Conservation (phyloP, 768 basidiomycete species). For the Lactarius hengduanensis region DNA sequence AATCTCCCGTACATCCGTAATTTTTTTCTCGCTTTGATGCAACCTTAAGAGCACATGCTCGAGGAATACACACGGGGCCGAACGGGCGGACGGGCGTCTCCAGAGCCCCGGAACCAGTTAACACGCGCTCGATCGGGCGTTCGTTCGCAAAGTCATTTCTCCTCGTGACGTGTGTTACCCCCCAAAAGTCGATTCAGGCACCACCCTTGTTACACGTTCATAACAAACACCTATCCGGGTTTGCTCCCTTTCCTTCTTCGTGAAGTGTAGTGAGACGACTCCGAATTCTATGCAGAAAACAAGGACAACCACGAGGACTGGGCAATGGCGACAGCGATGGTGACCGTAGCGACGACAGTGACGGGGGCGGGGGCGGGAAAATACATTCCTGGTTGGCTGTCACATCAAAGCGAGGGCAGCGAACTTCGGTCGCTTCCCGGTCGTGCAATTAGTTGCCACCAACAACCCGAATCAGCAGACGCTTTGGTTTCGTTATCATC, state of each 20-base stretch:
- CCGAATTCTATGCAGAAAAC: slow-evolving; percentile 10
- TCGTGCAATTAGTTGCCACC: slow-evolving; percentile 18
- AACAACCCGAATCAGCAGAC: slow-evolving; percentile 9
- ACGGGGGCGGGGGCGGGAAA: background rate
- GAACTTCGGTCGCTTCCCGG: slow-evolving; percentile 6
- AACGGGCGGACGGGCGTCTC: slow-evolving; percentile 9
- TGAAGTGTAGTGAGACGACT: background rate
- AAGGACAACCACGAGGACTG: background rate
- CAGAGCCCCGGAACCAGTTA: slow-evolving; percentile 17
- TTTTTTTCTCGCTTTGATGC: slow-evolving; percentile 13
- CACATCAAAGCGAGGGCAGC: slow-evolving; percentile 14
- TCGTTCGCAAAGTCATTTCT: slow-evolving; percentile 24
- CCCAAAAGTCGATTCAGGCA: slow-evolving; percentile 28
- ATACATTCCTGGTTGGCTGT: slow-evolving; percentile 11
- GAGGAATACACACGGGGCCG: slow-evolving; percentile 18
- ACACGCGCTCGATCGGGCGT: slow-evolving; percentile 22
- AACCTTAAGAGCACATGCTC: slow-evolving; percentile 21
- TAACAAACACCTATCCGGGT: slow-evolving; percentile 10
- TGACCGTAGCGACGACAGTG: slow-evolving; percentile 5
- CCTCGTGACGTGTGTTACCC: slow-evolving; percentile 29
- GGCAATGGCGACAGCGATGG: background rate
- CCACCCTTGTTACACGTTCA: slow-evolving; percentile 17
- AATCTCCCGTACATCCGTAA: slow-evolving; percentile 26
- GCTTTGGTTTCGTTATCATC: slow-evolving; percentile 15
- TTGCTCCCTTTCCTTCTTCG: slow-evolving; percentile 2